phyloP scores from a whole-genome alignment of 2,329 filamentous ascomycete genomes.

The Ilyonectria mors-panacis region DNA sequence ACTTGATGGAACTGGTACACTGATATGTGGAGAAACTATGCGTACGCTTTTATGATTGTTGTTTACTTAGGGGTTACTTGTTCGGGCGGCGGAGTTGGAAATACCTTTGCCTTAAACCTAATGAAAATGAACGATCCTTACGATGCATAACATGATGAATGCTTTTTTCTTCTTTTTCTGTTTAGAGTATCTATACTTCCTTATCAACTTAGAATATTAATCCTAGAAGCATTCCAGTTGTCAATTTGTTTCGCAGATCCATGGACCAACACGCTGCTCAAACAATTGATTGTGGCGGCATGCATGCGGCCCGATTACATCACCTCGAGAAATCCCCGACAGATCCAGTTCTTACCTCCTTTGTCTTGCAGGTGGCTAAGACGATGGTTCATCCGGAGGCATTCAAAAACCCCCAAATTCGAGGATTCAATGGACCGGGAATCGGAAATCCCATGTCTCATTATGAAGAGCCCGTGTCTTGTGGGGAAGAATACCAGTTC shows the following conservation, averaged over 20 bases:
- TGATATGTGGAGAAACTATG: not conserved
- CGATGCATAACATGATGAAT: not conserved
- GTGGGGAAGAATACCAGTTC: slow-evolving; percentile 3
- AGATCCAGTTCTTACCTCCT: not conserved
- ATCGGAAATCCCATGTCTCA: not conserved
- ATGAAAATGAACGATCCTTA: slow-evolving; percentile 1
- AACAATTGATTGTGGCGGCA: not conserved
- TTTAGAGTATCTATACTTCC: too few species aligned
- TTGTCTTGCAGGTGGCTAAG: not conserved
- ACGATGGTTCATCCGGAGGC: not conserved
- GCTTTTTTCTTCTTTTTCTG: too few species aligned
- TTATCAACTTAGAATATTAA: too few species aligned
- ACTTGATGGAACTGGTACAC: slow-evolving; percentile 18
- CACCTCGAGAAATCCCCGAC: slow-evolving; percentile 10
- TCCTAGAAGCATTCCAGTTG: slow-evolving; percentile 1
- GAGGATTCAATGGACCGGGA: not conserved
- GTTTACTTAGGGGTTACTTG: not conserved
- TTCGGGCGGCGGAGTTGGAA: not conserved
- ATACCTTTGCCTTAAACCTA: not conserved
- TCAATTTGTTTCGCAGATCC: slow-evolving; percentile 18
- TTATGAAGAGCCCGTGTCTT: slow-evolving; percentile 2
- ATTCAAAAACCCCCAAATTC: not conserved
- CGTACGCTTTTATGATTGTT: not conserved
- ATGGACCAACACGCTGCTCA: slow-evolving; percentile 8
- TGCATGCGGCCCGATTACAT: not conserved